Evolutionary conservation across 2,329 filamentous ascomycete genomes (phyloP).

Genomic region (Stagonosporopsis rhizophila): DNA sequence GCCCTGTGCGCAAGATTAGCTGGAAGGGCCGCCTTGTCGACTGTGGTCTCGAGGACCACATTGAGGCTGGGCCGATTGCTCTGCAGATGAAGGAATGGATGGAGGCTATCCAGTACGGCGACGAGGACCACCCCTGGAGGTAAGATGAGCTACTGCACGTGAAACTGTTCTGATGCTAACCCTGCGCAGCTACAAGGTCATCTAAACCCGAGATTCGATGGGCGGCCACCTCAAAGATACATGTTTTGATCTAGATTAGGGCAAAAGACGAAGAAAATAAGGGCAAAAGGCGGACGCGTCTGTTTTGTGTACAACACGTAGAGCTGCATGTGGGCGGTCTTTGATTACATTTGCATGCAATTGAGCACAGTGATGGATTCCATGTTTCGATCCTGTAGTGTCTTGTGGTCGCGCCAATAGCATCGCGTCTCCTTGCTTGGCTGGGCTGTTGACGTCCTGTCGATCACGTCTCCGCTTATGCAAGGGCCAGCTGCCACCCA

Average conservation of each 20-base stretch:
- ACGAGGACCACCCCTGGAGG: constrained; percentile 87
- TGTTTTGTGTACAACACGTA: constrained; percentile 17
- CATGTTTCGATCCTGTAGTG: neutral
- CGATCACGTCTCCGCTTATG: constrained; percentile 17
- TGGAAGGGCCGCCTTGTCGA: constrained; percentile 84
- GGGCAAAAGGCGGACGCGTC: constrained; percentile 6
- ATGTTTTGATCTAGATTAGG: constrained; percentile 3
- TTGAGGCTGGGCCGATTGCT: constrained; percentile 89
- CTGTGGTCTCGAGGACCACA: constrained; percentile 79
- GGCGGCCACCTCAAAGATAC: neutral
- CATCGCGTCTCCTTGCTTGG: neutral
- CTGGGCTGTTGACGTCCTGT: constrained; percentile 12
- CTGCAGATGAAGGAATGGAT: constrained; percentile 95
- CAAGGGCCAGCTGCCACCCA: constrained; percentile 15
- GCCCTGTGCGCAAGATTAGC: constrained; percentile 85
- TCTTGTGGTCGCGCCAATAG: neutral
- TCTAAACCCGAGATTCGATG: constrained; percentile 4
- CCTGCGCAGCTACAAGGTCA: constrained; percentile 37
- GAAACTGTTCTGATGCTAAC: constrained; percentile 26
- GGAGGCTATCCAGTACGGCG: constrained; percentile 92
- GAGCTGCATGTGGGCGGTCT: constrained; percentile 12
- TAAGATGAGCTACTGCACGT: constrained; percentile 51
- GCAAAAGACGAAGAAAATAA: neutral
- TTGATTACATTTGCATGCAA: constrained; percentile 5
- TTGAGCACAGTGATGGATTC: neutral